These are phyloP conservation scores for Clavispora fructus DNA, from an alignment of 805 yeast species.

Conservation along the genomic window DNA sequence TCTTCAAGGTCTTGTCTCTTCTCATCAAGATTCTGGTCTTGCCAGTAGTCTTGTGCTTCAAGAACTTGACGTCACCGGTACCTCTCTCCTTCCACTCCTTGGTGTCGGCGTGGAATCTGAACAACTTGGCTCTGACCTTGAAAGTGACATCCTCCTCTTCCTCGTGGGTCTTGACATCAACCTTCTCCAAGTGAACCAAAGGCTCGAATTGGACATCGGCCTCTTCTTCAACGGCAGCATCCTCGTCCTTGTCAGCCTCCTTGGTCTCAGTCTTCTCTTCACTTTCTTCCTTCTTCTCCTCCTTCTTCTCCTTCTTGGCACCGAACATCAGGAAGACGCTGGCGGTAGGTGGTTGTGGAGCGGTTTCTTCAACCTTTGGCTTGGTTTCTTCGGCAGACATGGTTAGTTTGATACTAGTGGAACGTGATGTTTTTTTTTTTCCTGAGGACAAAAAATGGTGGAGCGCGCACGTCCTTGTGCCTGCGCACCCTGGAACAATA, in stretches of 20 bases:
- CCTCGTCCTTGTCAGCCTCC: conserved; percentile 27
- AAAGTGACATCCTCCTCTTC: conserved; percentile 78
- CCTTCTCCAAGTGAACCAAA: conserved; percentile 88
- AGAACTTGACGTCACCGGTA: conserved; percentile 94
- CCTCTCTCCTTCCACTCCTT: conserved; percentile 99
- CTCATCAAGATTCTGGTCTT: conserved; percentile 95
- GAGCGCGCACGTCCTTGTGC: conserved; percentile 3
- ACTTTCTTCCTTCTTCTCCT: conserved; percentile 25
- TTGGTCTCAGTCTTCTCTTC: conserved; percentile 23
- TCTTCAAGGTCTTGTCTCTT: conserved; percentile 96
- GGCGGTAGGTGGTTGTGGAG: conserved; percentile 64
- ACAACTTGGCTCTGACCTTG: conserved; percentile 92
- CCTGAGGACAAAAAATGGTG: neutral
- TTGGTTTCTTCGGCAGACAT: conserved; percentile 31
- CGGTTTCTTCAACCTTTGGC: conserved; percentile 23
- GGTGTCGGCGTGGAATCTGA: conserved; percentile 77
- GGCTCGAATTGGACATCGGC: conserved; percentile 95
- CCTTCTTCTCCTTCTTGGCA: conserved; percentile 72
- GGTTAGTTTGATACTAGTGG: neutral
- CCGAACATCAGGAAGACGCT: conserved; percentile 95
- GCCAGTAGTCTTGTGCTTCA: conserved; percentile 76
- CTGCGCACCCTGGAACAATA: neutral
- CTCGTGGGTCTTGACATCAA: conserved; percentile 93
- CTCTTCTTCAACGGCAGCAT: conserved; percentile 50
- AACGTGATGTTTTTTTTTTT: neutral